phyloP scores from a whole-genome alignment of 1,284 basidiomycete species.

The Mycena sp. region DNA sequence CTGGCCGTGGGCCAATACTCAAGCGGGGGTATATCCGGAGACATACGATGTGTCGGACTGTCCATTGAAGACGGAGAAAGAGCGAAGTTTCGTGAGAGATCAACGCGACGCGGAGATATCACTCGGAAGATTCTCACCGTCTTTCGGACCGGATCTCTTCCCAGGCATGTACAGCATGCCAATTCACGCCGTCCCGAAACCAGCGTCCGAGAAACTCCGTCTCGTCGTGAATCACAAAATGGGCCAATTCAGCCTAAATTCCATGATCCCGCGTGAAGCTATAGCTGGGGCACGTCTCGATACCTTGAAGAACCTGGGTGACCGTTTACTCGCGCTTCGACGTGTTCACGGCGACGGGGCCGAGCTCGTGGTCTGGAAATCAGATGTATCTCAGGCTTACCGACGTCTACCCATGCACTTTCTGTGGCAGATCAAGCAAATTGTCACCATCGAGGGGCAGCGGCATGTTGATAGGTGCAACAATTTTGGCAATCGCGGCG shows the following conservation, averaged over 20 bases:
- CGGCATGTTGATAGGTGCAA: slow-evolving; percentile 43
- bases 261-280: no score
- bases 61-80: slow-evolving; percentile 9
- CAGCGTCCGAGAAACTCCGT: background rate
- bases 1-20: slow-evolving; percentile 51
- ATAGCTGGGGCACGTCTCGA: slow-evolving; percentile 36
- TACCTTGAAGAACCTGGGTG: slow-evolving; percentile 37
- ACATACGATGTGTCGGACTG: no score
- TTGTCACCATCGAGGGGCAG: slow-evolving; percentile 39
- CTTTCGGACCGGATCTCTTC: slow-evolving; percentile 46
- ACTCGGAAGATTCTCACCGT: slow-evolving; percentile 45
- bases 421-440: slow-evolving; percentile 54
- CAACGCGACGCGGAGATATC: slow-evolving; percentile 46
- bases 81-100: slow-evolving; percentile 38
- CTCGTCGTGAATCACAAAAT: background rate
- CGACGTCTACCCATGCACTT: slow-evolving; percentile 47
- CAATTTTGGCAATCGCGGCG: slow-evolving; percentile 43
- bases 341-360: background rate
- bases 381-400: slow-evolving; percentile 51
- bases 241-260: background rate
- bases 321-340: slow-evolving; percentile 25
- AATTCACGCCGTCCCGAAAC: background rate
- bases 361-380: slow-evolving; percentile 45
- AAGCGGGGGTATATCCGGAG: slow-evolving; percentile 27
- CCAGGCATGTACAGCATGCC: background rate